phyloP scores from a whole-genome alignment of 805 yeast genomes.

The Candida nitratophila region DNA sequence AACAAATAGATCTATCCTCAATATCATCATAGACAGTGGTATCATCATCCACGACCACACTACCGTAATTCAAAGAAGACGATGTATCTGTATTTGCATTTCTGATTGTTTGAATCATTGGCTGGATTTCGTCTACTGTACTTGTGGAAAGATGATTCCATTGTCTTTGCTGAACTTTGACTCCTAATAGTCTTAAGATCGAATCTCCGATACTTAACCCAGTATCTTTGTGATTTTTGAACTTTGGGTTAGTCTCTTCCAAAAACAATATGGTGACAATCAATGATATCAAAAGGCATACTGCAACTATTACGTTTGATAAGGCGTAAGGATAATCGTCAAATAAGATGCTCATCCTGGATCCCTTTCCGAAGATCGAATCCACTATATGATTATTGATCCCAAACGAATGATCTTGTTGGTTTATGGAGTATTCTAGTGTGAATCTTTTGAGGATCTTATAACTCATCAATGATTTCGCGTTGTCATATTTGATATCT shows the following conservation, averaged over 20 bases:
- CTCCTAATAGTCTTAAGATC: conserved; percentile 15
- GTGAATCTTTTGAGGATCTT: background rate
- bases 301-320: conserved; percentile 43
- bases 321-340: conserved; percentile 41
- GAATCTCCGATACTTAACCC: conserved; percentile 41
- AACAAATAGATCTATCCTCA: background rate
- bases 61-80: background rate
- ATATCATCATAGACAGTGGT: background rate
- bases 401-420: too few relatives aligned
- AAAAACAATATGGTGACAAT: conserved; percentile 37
- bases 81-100: background rate
- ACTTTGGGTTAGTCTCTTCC: conserved; percentile 19
- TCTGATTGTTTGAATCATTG: background rate
- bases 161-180: conserved; percentile 5
- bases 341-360: conserved; percentile 4
- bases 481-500: conserved; percentile 14
- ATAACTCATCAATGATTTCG: background rate
- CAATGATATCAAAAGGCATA: conserved; percentile 29
- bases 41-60: background rate
- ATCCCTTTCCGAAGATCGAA: background rate
- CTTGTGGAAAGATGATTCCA: too few relatives aligned
- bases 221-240: conserved; percentile 32
- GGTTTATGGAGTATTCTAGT: background rate
- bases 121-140: too few relatives aligned
- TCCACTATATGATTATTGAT: background rate